These are phyloP conservation scores for Alternaria tenuissima DNA, from an alignment of 2,329 filamentous ascomycete species.

Conservation along the genomic window DNA sequence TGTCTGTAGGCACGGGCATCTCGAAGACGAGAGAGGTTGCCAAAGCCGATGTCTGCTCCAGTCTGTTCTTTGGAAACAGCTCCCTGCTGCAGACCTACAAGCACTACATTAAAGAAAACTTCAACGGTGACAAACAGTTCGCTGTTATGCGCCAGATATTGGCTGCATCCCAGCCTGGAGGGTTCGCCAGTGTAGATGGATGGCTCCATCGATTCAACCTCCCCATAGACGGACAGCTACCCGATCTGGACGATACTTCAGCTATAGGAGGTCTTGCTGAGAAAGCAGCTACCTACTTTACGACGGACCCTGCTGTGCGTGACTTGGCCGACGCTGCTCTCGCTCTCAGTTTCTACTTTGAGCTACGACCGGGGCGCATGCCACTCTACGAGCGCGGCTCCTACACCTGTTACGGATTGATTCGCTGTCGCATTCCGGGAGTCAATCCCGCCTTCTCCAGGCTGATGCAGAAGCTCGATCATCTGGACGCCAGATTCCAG, in stretches of 20 bases:
- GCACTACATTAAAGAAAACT: background rate
- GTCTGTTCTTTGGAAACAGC: constrained; percentile 1
- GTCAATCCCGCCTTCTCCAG: background rate
- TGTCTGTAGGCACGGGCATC: no score
- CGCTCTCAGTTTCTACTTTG: constrained; percentile 2
- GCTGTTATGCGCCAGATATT: background rate
- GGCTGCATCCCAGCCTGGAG: background rate
- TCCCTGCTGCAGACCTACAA: constrained; percentile 1
- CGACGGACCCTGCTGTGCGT: background rate
- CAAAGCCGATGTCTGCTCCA: background rate
- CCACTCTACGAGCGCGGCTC: background rate
- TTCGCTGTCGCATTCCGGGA: background rate
- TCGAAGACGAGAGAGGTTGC: no score
- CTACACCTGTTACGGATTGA: constrained; percentile 1
- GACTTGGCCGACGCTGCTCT: constrained; percentile 1
- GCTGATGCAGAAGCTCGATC: background rate
- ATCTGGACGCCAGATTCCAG: background rate
- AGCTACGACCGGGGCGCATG: background rate
- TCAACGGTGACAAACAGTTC: background rate
- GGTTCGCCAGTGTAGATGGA: background rate
- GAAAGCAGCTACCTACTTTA: background rate
- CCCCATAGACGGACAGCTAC: background rate
- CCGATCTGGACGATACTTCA: background rate
- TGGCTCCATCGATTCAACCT: constrained; percentile 1
- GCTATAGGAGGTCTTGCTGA: background rate